These are phyloP conservation scores for Paspalum vaginatum DNA, from an alignment of 176 grass and related monocot genomes.

Conservation along the genomic window DNA sequence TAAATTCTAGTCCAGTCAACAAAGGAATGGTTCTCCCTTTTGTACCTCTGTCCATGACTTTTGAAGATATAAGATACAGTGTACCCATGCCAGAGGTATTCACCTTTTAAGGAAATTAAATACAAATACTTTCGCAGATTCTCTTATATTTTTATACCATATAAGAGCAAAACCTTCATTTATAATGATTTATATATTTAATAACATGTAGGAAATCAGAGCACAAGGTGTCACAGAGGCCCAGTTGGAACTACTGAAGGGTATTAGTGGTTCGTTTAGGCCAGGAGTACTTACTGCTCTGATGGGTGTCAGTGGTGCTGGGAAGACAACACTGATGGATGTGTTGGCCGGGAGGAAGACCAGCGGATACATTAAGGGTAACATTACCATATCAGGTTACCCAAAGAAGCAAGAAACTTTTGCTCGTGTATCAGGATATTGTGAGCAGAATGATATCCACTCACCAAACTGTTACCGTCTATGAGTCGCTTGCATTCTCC, in stretches of 20 bases:
- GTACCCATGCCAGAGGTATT: constrained; percentile 87
- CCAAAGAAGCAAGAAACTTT: constrained; percentile 90
- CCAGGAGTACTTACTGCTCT: constrained; percentile 82
- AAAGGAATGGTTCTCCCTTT: constrained; percentile 96
- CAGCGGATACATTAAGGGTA: constrained; percentile 76
- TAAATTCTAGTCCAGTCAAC: constrained; percentile 45
- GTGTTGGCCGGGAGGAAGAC: constrained; percentile 75
- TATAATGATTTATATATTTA: constrained; percentile 14
- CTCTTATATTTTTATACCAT: background rate
- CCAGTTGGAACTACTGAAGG: constrained; percentile 65
- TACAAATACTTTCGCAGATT: constrained; percentile 13
- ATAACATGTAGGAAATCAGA: constrained; percentile 72
- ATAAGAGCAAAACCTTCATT: constrained; percentile 1
- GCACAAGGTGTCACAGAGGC: constrained; percentile 64
- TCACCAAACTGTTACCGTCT: constrained; percentile 77
- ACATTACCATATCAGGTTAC: constrained; percentile 72
- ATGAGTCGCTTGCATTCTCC: constrained; percentile 76
- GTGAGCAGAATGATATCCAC: constrained; percentile 86
- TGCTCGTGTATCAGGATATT: constrained; percentile 84
- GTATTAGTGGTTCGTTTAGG: constrained; percentile 77
- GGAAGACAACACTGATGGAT: constrained; percentile 88
- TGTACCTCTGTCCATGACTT: constrained; percentile 62
- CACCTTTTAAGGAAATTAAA: constrained; percentile 21
- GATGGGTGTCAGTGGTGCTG: constrained; percentile 88
- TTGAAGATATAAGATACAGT: constrained; percentile 75